Conservation (phyloP, 441 rosid species). For the Flueggea neowawraea region DNA sequence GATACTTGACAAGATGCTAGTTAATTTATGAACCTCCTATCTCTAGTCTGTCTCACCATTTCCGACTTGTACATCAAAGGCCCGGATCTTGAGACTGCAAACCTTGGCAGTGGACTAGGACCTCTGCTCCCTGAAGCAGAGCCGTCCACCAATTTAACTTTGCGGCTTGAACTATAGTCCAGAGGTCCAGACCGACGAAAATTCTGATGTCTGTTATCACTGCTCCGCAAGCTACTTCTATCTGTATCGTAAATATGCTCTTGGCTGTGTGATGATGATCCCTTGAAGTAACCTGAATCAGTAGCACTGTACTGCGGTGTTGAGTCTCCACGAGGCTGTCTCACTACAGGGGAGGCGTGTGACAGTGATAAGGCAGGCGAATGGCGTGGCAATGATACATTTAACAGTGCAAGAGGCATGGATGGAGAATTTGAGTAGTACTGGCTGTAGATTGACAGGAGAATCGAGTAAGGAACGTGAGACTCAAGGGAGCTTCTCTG, state of each 20-base stretch:
- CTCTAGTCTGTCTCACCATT: too few relatives aligned
- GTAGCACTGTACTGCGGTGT: slow-evolving; percentile 65
- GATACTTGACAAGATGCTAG: slow-evolving; percentile 8
- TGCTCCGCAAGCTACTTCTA: slow-evolving; percentile 42
- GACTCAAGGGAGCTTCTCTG: slow-evolving; percentile 90
- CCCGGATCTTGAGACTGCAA: slow-evolving; percentile 96
- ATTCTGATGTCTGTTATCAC: slow-evolving; percentile 51
- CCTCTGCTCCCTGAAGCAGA: slow-evolving; percentile 78
- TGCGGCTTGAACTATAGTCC: slow-evolving; percentile 86
- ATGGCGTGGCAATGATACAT: slow-evolving; percentile 62
- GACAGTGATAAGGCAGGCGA: slow-evolving; percentile 79
- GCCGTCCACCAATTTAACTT: slow-evolving; percentile 53
- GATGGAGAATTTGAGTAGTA: slow-evolving; percentile 80
- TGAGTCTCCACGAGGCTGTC: slow-evolving; percentile 63
- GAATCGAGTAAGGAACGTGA: slow-evolving; percentile 78
- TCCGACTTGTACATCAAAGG: slow-evolving; percentile 90
- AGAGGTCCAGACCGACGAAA: slow-evolving; percentile 92
- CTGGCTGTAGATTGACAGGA: slow-evolving; percentile 89
- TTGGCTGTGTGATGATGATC: slow-evolving; percentile 74
- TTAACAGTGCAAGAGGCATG: slow-evolving; percentile 52
- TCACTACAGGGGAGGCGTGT: too few relatives aligned
- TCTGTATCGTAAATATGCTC: slow-evolving; percentile 51
- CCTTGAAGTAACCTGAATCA: slow-evolving; percentile 76
- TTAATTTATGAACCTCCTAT: slow-evolving; percentile 9
- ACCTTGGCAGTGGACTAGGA: slow-evolving; percentile 90